These are phyloP conservation scores for Trichoderma aggressivum DNA, from an alignment of 2,329 filamentous ascomycete genomes.

Conservation along the genomic window DNA sequence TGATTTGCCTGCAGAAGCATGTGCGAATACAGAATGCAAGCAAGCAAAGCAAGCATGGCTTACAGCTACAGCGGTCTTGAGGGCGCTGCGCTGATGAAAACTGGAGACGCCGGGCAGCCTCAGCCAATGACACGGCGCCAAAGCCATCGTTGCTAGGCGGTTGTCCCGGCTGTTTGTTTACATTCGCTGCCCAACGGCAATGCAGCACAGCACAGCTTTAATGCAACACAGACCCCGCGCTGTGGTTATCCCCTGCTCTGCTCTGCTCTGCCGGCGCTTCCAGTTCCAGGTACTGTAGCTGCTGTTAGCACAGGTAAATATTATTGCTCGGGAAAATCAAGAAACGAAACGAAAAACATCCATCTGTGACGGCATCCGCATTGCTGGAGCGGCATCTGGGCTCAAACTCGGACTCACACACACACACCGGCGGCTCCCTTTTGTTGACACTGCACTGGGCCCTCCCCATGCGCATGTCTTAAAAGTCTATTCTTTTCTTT, in stretches of 20 bases:
- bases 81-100: not conserved
- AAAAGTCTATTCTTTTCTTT: constrained; percentile 17
- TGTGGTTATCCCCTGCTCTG: constrained; percentile 18
- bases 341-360: constrained; percentile 4
- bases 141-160: constrained; percentile 24
- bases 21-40: not conserved
- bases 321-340: constrained; percentile 2
- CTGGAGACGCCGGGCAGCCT: not conserved
- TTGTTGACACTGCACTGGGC: constrained; percentile 13
- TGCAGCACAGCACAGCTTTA: not conserved
- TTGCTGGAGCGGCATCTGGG: constrained; percentile 3
- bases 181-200: constrained; percentile 19
- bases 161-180: constrained; percentile 26
- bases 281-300: not conserved
- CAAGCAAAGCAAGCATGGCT: constrained; percentile 8
- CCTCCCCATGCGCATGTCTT: constrained; percentile 25
- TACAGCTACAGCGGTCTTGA: not conserved
- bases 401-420: not conserved
- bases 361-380: constrained; percentile 17
- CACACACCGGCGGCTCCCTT: not conserved
- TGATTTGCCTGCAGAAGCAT: constrained; percentile 10
- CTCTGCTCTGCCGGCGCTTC: constrained; percentile 6
- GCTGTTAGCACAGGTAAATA: not conserved
- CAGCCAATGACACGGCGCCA: not conserved
- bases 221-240: constrained; percentile 24